Evolutionary conservation across 2,329 filamentous ascomycete species (phyloP).

Genomic region (Metarhizium sp.): DNA sequence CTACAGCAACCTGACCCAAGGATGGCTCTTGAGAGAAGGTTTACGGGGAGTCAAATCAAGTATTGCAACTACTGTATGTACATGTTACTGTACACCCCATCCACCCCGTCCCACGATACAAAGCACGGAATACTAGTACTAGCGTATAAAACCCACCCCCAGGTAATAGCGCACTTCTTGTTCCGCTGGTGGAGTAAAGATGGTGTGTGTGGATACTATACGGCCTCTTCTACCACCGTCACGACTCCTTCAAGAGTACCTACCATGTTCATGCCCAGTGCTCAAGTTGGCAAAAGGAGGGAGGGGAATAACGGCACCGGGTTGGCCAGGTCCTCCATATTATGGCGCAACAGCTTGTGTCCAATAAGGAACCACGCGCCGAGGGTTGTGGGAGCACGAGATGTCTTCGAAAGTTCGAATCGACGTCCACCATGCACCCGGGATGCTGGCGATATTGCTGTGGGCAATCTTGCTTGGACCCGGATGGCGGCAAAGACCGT

Average conservation of each 20-base stretch:
- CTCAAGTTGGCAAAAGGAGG: not conserved
- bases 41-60: not conserved
- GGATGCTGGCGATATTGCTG: no score
- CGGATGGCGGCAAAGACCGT: not conserved
- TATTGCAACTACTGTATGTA: no score
- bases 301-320: not conserved
- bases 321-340: not conserved
- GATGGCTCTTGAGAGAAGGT: not conserved
- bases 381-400: not conserved
- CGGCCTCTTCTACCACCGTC: no score
- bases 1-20: not conserved
- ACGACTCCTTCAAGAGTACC: not conserved
- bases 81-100: not conserved
- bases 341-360: not conserved
- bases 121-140: not conserved
- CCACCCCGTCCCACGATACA: not conserved
- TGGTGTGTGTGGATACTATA: not conserved
- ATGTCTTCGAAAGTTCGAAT: not conserved
- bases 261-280: not conserved
- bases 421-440: not conserved
- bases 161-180: not conserved
- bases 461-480: not conserved
- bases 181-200: not conserved
- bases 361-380: not conserved
- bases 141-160: not conserved